Base-by-base conservation (phyloP, 116 monocot species). In the Thalassia testudinum region DNA sequence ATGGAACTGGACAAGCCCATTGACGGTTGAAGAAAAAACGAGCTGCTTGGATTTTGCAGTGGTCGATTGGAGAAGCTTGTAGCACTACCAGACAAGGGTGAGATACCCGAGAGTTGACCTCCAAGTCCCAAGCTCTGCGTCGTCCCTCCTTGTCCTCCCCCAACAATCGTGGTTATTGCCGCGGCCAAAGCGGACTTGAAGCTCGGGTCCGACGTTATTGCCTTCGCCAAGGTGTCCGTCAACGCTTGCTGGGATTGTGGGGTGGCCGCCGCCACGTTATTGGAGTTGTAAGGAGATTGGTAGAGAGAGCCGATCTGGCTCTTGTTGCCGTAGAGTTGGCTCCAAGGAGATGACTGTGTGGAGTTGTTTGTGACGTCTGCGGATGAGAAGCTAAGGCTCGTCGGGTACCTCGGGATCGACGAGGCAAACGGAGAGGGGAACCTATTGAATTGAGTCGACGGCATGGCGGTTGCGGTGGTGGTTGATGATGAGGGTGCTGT, bases 401-500 rank as follows among this genome's bases (percentile, higher is more conserved):
- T 37, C 21, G 54, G 26, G 55, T 22, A 64, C 18, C 55, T 64
- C 5, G 65, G 28, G 30, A 29, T 25, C n/a, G 14, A 18, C 1
- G 58, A 26, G 24, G 38, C 12, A 47, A 24, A 26, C n/a, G 17
- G 13, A 11, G 55, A 43, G 16, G 52, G 38, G 50, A 62, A 50
- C 26, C 50, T 37, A n/a, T 29, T 42, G 38, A 50, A 26, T 37
- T 62, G 61, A 7, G 61, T 14, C 8, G 54, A 21, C 2, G 48
- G 13, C 10, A 6, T 27, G 16, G 45, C 1, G 20, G 23, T 29
- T 0, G n/a, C 14, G 11, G 62, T 25, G 12, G 59, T 25, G 14
- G 62, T n/a, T 8, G 64, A 55, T 16, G 75, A 42, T 17, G 72
- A 37, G 12, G 27, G 60, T 2, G 8, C 38, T 16, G 87, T 82